phyloP scores from a whole-genome alignment of 2,329 filamentous ascomycete genomes.

The Beauveria brongniartii region DNA sequence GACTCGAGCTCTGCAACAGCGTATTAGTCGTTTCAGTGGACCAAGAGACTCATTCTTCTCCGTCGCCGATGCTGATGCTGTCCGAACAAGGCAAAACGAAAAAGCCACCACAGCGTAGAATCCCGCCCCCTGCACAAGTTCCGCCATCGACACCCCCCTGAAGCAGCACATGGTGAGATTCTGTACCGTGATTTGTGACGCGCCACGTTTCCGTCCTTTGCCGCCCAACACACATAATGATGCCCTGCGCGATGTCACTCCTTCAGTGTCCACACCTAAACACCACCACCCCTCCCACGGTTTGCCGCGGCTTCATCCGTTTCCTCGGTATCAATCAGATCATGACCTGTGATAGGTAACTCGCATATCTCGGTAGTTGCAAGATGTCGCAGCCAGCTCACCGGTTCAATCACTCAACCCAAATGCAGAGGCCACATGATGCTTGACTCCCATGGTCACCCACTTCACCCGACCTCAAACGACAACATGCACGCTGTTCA shows the following conservation, averaged over 20 bases:
- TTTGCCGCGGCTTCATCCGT: not conserved
- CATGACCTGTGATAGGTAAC: not conserved
- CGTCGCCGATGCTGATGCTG: not conserved
- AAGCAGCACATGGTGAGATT: too few species aligned
- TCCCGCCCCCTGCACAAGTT: not conserved
- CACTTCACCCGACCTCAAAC: not conserved
- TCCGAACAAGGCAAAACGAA: conserved; percentile 4
- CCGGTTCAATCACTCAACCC: not conserved
- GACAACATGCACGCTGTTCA: not conserved
- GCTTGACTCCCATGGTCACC: too few species aligned
- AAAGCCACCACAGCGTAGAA: not conserved
- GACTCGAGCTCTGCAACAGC: not conserved
- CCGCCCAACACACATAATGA: too few species aligned
- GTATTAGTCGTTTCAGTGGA: not conserved
- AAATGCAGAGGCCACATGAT: not conserved
- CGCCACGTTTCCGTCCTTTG: too few species aligned
- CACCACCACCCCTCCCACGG: not conserved
- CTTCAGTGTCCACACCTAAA: too few species aligned
- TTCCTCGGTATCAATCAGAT: not conserved
- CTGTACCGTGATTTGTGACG: too few species aligned
- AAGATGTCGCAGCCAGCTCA: not conserved
- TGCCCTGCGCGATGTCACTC: too few species aligned
- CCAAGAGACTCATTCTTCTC: not conserved
- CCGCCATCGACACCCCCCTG: too few species aligned
- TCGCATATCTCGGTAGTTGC: not conserved